Evolutionary conservation across 1,139 yeast genomes (phyloP).

Genomic region (Pichia sp.): DNA sequence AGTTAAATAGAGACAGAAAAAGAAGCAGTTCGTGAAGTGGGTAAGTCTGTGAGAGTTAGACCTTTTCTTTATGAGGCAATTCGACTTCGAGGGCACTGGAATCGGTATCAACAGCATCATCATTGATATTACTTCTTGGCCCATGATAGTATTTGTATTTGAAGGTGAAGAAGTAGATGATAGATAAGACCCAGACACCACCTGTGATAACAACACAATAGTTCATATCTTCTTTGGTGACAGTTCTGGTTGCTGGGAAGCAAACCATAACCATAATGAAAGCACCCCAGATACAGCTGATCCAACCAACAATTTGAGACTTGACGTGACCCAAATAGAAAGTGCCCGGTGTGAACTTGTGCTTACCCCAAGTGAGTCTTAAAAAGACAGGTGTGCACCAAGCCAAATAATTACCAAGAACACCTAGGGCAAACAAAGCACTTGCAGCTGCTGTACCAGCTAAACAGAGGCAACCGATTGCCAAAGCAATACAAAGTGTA

Average conservation of each 20-base stretch:
- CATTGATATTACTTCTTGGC: constrained; percentile 36
- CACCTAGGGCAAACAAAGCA: constrained; percentile 51
- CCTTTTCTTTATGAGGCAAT: constrained; percentile 3
- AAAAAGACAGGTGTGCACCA: constrained; percentile 53
- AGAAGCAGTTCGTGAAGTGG: too few relatives aligned
- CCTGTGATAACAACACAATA: constrained; percentile 51
- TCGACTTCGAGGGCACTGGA: constrained; percentile 9
- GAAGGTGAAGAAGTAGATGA: constrained; percentile 36
- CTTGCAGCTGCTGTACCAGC: constrained; percentile 52
- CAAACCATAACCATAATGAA: constrained; percentile 31
- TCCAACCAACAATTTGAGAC: constrained; percentile 38
- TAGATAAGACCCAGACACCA: constrained; percentile 39
- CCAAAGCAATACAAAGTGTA: constrained; percentile 40
- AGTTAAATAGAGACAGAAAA: too few relatives aligned
- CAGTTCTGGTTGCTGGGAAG: constrained; percentile 29
- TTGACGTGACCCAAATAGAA: constrained; percentile 47
- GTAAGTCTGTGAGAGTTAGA: neutral
- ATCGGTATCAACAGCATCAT: constrained; percentile 4
- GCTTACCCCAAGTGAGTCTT: constrained; percentile 38
- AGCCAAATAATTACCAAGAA: constrained; percentile 53
- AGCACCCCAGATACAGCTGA: constrained; percentile 15
- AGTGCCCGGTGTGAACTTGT: constrained; percentile 53
- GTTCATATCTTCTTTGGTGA: constrained; percentile 42
- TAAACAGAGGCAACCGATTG: constrained; percentile 50
- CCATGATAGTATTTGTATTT: constrained; percentile 45